phyloP scores from a whole-genome alignment of 371 early-diverging fungal genomes.

The Mortierella sp. region DNA sequence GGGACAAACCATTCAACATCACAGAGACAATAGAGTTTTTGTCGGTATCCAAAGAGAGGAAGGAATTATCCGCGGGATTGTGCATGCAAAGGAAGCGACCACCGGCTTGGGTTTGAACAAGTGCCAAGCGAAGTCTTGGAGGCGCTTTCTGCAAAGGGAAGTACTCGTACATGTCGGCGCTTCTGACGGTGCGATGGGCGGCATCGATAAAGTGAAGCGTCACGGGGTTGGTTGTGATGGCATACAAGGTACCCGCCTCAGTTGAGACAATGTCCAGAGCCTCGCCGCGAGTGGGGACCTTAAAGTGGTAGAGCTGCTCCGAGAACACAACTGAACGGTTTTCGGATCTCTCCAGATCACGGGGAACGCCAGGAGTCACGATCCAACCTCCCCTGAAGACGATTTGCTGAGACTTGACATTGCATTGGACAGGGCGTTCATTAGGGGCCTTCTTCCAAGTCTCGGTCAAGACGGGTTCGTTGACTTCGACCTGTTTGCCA shows the following conservation, averaged over 20 bases:
- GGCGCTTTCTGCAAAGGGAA: slow-evolving; percentile 80
- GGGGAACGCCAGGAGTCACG: slow-evolving; percentile 66
- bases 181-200: slow-evolving; percentile 65
- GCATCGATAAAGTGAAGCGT: slow-evolving; percentile 75
- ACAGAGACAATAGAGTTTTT: slow-evolving; percentile 68
- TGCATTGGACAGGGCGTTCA: slow-evolving; percentile 40
- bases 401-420: slow-evolving; percentile 58
- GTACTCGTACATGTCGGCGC: slow-evolving; percentile 83
- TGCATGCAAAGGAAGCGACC: slow-evolving; percentile 72
- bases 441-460: slow-evolving; percentile 64
- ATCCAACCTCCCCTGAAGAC: slow-evolving; percentile 71
- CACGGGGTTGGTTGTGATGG: slow-evolving; percentile 78
- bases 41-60: slow-evolving; percentile 74
- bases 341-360: slow-evolving; percentile 77
- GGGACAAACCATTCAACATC: slow-evolving; percentile 64
- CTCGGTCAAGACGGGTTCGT: slow-evolving; percentile 69
- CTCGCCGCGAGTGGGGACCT: slow-evolving; percentile 79
- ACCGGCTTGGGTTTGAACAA: slow-evolving; percentile 57
- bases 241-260: slow-evolving; percentile 69
- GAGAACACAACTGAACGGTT: slow-evolving; percentile 75
- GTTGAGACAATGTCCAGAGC: slow-evolving; percentile 73
- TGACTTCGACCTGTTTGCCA: slow-evolving; percentile 66
- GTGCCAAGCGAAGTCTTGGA: slow-evolving; percentile 68
- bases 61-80: slow-evolving; percentile 76
- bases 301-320: slow-evolving; percentile 79